Conservation (phyloP, 495 filamentous ascomycete species). For the Penicillium diatomitis region DNA sequence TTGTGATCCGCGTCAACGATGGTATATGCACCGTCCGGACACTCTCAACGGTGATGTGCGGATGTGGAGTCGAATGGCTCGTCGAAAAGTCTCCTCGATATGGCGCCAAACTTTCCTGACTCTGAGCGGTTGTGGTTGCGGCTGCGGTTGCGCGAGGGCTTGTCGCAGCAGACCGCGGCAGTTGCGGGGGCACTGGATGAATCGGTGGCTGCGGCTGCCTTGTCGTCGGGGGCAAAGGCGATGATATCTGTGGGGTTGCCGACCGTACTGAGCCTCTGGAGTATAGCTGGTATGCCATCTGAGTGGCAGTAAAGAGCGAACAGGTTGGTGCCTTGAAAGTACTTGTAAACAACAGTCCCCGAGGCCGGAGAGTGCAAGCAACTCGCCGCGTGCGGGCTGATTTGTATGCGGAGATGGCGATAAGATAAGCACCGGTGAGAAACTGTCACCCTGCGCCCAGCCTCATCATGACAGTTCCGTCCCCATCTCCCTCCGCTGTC, state of each 20-base stretch:
- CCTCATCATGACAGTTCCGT: constrained; percentile 1
- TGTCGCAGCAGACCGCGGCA: constrained; percentile 14
- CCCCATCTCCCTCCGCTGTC: constrained; percentile 1
- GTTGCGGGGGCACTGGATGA: constrained; percentile 22
- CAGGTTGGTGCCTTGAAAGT: background rate
- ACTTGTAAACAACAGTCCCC: too few species aligned
- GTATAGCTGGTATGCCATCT: constrained; percentile 37
- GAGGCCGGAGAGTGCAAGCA: too few species aligned
- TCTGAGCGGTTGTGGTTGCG: constrained; percentile 9
- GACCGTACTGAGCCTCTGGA: constrained; percentile 26
- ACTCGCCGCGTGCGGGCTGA: too few species aligned
- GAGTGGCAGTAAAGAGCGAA: background rate
- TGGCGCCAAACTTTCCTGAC: constrained; percentile 22
- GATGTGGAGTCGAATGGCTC: constrained; percentile 27
- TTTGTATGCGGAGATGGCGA: constrained; percentile 32
- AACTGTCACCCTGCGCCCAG: constrained; percentile 10
- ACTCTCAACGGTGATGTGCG: constrained; percentile 46
- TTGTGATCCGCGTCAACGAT: constrained; percentile 70
- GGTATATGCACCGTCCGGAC: constrained; percentile 56
- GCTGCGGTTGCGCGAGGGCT: constrained; percentile 16
- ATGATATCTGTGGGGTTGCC: constrained; percentile 20
- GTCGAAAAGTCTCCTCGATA: constrained; percentile 23
- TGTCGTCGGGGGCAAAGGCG: constrained; percentile 3
- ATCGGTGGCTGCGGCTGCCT: constrained; percentile 20
- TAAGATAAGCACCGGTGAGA: constrained; percentile 28